These are phyloP conservation scores for Platanus orientalis DNA, from an alignment of 164 flowering plant species.

Conservation along the genomic window DNA sequence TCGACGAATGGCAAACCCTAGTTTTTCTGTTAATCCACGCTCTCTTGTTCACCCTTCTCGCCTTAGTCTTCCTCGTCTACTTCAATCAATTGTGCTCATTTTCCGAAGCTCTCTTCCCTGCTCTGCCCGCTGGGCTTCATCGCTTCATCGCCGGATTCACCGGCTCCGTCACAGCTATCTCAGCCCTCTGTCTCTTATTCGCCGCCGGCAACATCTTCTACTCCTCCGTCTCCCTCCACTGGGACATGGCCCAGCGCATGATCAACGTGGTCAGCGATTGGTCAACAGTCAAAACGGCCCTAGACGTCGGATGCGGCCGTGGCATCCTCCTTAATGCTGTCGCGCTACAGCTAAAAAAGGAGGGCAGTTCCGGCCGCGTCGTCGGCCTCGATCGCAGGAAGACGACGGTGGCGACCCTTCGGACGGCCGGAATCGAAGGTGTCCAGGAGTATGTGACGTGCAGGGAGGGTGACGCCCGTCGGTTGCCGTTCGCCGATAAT, in stretches of 20 bases:
- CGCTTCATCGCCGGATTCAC: constrained; percentile 74
- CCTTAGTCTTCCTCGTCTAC: constrained; percentile 57
- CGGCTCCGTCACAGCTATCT: constrained; percentile 69
- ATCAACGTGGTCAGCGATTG: constrained; percentile 67
- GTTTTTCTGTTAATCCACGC: constrained; percentile 62
- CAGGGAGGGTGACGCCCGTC: constrained; percentile 76
- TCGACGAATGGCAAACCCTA: constrained; percentile 79
- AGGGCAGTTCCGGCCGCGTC: constrained; percentile 85
- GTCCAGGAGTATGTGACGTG: constrained; percentile 92
- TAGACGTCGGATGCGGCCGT: constrained; percentile 90
- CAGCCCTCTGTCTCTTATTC: constrained; percentile 70
- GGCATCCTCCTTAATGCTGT: constrained; percentile 88
- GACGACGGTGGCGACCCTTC: constrained; percentile 45
- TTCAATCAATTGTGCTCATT: constrained; percentile 43
- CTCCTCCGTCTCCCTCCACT: constrained; percentile 66
- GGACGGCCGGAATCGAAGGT: constrained; percentile 76
- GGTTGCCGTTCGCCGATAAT: constrained; percentile 70
- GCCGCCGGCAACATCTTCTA: constrained; percentile 79
- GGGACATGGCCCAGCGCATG: constrained; percentile 86
- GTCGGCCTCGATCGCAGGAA: constrained; percentile 68
- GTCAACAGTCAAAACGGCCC: constrained; percentile 73
- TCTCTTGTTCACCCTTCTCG: constrained; percentile 43
- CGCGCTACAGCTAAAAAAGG: constrained; percentile 83
- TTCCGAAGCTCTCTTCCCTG: constrained; percentile 27
- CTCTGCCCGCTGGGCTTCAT: constrained; percentile 40